These are phyloP conservation scores for Santalum album DNA, from an alignment of 164 flowering plant species.

Conservation along the genomic window DNA sequence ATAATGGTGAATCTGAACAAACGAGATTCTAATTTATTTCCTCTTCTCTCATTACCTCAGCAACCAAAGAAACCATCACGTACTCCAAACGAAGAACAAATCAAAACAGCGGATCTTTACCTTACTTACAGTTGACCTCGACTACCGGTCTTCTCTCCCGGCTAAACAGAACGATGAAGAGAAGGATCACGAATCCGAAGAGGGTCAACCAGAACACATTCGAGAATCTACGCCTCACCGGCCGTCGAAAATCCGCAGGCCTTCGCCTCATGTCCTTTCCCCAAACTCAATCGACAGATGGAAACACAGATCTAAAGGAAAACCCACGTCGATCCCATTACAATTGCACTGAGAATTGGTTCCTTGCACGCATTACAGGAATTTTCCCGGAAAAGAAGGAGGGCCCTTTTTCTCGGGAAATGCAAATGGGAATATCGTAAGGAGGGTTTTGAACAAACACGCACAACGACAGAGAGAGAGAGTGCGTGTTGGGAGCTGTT, in stretches of 20 bases:
- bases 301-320: too few species aligned
- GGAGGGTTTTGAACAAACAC: too few species aligned
- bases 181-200: slow-evolving; percentile 31
- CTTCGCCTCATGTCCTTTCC: slow-evolving; percentile 51
- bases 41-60: background rate
- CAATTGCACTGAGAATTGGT: too few species aligned
- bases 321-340: too few species aligned
- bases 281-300: too few species aligned
- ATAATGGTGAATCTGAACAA: too few species aligned
- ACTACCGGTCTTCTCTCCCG: slow-evolving; percentile 31
- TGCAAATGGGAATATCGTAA: too few species aligned
- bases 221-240: slow-evolving; percentile 51
- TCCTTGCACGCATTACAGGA: too few species aligned
- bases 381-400: too few species aligned
- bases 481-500: too few species aligned
- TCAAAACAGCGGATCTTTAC: slow-evolving; percentile 17
- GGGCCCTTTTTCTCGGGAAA: too few species aligned
- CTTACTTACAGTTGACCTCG: slow-evolving; percentile 28
- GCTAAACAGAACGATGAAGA: slow-evolving; percentile 40
- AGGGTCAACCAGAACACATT: slow-evolving; percentile 47
- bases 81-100: background rate
- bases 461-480: too few species aligned
- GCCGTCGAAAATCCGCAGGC: slow-evolving; percentile 53
- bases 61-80: background rate
- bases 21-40: background rate